Conservation (phyloP, 805 yeast genomes). For the Yarrowia sp. region DNA sequence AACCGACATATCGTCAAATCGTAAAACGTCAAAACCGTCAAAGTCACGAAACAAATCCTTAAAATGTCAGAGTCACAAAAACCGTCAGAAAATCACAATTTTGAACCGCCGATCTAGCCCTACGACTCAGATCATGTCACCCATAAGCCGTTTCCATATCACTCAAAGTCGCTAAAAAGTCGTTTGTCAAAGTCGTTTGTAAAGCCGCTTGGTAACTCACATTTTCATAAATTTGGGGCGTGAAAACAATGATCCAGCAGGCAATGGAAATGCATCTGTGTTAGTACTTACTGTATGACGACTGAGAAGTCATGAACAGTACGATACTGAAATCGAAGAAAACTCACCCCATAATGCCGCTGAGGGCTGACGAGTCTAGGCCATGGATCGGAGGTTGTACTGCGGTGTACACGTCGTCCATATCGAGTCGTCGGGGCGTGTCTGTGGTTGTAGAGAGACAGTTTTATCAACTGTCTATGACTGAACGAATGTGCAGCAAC, state of each 20-base stretch:
- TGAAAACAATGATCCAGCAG: conserved; percentile 97
- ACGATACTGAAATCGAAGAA: neutral
- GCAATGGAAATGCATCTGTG: conserved; percentile 80
- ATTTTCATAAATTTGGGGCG: conserved; percentile 94
- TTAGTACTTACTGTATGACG: too few relatives aligned
- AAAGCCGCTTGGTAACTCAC: conserved; percentile 31
- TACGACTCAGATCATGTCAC: too few relatives aligned
- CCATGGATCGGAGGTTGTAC: conserved; percentile 24
- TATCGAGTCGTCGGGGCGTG: neutral
- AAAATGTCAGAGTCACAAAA: too few relatives aligned
- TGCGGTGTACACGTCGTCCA: conserved; percentile 18
- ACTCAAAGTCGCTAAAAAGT: too few relatives aligned
- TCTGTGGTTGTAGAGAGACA: neutral
- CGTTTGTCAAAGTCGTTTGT: too few relatives aligned
- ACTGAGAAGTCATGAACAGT: too few relatives aligned
- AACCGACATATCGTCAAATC: too few relatives aligned
- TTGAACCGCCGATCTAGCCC: too few relatives aligned
- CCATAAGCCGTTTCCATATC: too few relatives aligned
- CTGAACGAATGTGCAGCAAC: neutral
- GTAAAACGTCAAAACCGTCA: too few relatives aligned
- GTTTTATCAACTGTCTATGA: neutral
- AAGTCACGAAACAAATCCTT: too few relatives aligned
- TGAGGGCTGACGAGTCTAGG: conserved; percentile 45
- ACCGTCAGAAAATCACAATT: too few relatives aligned
- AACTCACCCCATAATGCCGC: conserved; percentile 67